These are phyloP conservation scores for Ustilago tritici DNA, from an alignment of 1,284 basidiomycete genomes.

Conservation along the genomic window DNA sequence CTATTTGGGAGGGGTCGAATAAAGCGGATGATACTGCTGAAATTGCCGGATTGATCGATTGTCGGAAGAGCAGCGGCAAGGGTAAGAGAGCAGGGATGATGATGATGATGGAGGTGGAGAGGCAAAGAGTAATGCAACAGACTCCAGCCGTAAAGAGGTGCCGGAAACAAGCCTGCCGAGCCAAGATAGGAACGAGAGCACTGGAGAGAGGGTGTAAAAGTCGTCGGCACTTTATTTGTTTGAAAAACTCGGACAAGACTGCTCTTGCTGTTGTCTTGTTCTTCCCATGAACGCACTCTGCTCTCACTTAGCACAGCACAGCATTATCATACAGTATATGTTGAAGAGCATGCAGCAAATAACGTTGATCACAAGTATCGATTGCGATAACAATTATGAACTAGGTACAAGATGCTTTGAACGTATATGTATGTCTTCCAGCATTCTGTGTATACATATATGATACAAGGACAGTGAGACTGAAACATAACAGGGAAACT, in stretches of 20 bases:
- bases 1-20: background rate
- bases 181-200: background rate
- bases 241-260: background rate
- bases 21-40: background rate
- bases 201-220: background rate
- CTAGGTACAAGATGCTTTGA: no score
- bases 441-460: no score
- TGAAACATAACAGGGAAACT: no score
- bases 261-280: background rate
- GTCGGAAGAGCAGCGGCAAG: background rate
- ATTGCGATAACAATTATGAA: no score
- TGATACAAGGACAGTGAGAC: no score
- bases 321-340: no score
- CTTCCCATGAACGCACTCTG: background rate
- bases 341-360: no score
- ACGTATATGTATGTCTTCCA: no score
- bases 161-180: slow-evolving; percentile 2
- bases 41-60: background rate
- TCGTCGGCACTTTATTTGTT: background rate
- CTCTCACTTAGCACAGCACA: background rate
- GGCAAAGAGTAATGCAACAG: background rate
- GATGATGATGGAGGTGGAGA: background rate
- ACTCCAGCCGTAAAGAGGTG: background rate
- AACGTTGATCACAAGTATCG: no score
- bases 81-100: background rate